phyloP scores from a whole-genome alignment of 2,329 filamentous ascomycete species.

The Arthrobotrys iridis region DNA sequence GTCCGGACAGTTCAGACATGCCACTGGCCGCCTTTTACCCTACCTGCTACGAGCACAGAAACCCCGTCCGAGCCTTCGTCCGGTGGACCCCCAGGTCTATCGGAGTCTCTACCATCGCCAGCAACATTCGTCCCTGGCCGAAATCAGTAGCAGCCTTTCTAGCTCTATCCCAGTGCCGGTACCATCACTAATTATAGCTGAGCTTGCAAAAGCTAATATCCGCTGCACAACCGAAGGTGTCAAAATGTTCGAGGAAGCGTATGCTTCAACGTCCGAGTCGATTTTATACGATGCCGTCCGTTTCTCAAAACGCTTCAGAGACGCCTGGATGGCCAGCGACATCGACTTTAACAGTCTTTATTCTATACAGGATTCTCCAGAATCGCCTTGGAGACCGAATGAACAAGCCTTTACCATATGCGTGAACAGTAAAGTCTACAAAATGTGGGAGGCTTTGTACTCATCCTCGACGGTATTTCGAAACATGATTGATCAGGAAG shows the following conservation, averaged over 20 bases:
- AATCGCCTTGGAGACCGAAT: not conserved
- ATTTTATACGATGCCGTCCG: not conserved
- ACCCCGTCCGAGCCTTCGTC: too few relatives aligned
- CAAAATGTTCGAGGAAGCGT: not conserved
- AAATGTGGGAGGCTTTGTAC: constrained; percentile 18
- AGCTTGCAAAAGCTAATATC: constrained; percentile 13
- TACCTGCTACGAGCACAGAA: too few relatives aligned
- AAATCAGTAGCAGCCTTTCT: too few relatives aligned
- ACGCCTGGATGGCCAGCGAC: not conserved
- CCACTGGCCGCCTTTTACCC: too few relatives aligned
- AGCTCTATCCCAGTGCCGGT: not conserved
- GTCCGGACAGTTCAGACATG: too few relatives aligned
- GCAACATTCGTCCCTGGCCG: not conserved
- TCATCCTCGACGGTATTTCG: not conserved
- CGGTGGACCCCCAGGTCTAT: too few relatives aligned
- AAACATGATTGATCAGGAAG: not conserved
- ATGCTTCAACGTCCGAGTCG: not conserved
- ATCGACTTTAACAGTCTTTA: not conserved
- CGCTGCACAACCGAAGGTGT: constrained; percentile 4
- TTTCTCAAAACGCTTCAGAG: not conserved
- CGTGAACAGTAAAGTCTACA: constrained; percentile 8
- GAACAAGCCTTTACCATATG: not conserved
- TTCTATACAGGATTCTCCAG: not conserved
- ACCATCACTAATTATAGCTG: not conserved
- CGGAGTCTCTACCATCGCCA: too few relatives aligned